Base-by-base conservation (phyloP, 306 rosid genomes). In the Pyrus bretschneideri region DNA sequence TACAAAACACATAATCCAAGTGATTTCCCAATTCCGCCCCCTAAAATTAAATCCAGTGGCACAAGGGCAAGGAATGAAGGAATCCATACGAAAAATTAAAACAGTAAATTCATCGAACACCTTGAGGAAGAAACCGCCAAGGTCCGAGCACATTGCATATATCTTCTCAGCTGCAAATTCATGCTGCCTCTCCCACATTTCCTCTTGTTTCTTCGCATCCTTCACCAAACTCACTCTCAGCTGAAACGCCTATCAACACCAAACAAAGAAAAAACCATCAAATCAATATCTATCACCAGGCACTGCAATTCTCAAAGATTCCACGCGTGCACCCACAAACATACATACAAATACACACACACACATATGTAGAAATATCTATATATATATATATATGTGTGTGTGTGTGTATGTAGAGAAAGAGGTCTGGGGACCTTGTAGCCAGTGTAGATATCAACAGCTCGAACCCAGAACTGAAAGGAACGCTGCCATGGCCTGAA, bases 41-140 rank as follows among this genome's bases (percentile, higher is more conserved):
- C 22, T 19, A 18, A 61, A 70, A 64, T 76, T 45, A 49, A 72
- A 76, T 64, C 46, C 55, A 73, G 57, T 22, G 21, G 42, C 70
- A 75, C 59, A 22, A 35, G n/a, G 62, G n/a, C 11, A 60, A 71
- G 30, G 15, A 63, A n/a, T 46, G 63, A 30, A 35, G 80, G 58
- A 52, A 46, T 30, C 40, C 30, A 63, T 18, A n/a, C 44, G 71
- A 52, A 38, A 38, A 38, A 38, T 38, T 38, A 2, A 38, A 49
- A 60, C 6, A 23, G 10, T 21, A 60, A 58, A 74, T n/a, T n/a
- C 23, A 7, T 46, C 25, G 23, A 66, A 45, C 74, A 92, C 99
- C 96, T 95, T 95, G 52, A 95, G 97, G 85, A 92, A 95, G 83
- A 95, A 95, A 69, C 99, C 99, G 59, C 99, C 97, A 46, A 95